A percentile compares a stretch with the other conserved stretches of the same genome.
Evolutionary conservation across 2,329 filamentous ascomycete genomes (phyloP).

Genomic region (Colletotrichum acutatum): DNA sequence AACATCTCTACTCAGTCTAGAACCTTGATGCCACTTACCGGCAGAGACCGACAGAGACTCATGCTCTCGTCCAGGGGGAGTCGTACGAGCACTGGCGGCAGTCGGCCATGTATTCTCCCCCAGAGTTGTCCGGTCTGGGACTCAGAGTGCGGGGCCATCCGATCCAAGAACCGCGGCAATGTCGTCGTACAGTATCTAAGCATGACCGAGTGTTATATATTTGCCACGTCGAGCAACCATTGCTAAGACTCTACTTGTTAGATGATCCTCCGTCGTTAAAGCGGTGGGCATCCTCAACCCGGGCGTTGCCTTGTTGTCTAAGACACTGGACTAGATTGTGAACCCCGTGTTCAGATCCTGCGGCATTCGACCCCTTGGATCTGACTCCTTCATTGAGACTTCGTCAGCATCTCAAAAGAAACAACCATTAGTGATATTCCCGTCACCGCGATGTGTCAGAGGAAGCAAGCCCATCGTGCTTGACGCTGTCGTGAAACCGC

Average conservation of each 20-base stretch:
- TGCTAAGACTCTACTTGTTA: not conserved
- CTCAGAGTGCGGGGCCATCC: not conserved
- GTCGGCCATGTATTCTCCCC: not conserved
- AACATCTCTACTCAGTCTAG: not conserved
- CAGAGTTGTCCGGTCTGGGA: not conserved
- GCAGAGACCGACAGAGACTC: not conserved
- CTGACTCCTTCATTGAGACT: not conserved
- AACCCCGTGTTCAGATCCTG: constrained; percentile 9
- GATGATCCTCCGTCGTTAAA: not conserved
- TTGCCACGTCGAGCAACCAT: too few species aligned
- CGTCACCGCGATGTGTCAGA: not conserved
- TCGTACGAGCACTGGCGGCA: not conserved
- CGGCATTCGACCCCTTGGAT: not conserved
- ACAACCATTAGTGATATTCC: not conserved
- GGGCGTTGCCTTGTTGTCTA: not conserved
- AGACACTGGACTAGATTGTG: not conserved
- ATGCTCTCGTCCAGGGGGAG: not conserved
- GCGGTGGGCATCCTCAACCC: not conserved
- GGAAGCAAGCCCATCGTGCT: not conserved
- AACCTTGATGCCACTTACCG: not conserved
- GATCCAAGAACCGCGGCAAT: not conserved
- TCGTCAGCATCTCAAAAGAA: not conserved
- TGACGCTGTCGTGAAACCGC: constrained; percentile 21
- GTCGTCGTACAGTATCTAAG: not conserved
- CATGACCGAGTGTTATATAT: not conserved